A percentile compares a stretch with the other conserved stretches of the same genome.
Evolutionary conservation across 306 rosid species (phyloP).

Genomic region (Vigna angularis): DNA sequence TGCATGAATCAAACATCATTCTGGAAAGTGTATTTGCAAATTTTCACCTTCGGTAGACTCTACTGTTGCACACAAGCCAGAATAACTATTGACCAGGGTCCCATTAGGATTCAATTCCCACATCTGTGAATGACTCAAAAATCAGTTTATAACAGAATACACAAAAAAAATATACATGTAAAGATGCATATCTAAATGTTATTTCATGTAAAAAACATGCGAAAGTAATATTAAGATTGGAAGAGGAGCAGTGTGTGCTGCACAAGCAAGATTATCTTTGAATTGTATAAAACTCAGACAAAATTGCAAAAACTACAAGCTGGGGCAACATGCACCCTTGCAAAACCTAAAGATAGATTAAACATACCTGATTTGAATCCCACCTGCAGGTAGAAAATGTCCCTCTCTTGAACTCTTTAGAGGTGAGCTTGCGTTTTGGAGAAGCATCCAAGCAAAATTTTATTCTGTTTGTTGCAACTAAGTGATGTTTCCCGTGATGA

Average conservation of each 20-base stretch:
- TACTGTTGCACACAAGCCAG: conserved; percentile 80
- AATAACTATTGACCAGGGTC: conserved; percentile 78
- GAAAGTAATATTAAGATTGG: neutral
- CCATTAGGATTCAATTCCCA: conserved; percentile 83
- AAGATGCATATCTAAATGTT: conserved; percentile 10
- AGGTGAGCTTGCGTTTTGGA: conserved; percentile 66
- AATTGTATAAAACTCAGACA: conserved; percentile 18
- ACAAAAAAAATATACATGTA: neutral
- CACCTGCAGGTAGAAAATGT: conserved; percentile 73
- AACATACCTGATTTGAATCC: conserved; percentile 80
- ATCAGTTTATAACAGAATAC: conserved; percentile 45
- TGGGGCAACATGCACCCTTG: conserved; percentile 2
- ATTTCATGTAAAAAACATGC: neutral
- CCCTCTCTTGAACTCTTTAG: conserved; percentile 62
- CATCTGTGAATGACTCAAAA: conserved; percentile 61
- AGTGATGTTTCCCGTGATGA: conserved; percentile 61
- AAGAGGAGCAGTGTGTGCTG: neutral
- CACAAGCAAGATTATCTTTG: conserved; percentile 4
- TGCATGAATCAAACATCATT: neutral
- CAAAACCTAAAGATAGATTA: neutral
- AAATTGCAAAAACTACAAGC: neutral
- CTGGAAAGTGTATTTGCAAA: conserved; percentile 18
- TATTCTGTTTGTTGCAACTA: conserved; percentile 53
- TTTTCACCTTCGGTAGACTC: conserved; percentile 58
- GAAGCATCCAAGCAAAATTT: conserved; percentile 85